These are phyloP conservation scores for Psilocybe cubensis DNA, from an alignment of 768 basidiomycete genomes.

Conservation along the genomic window DNA sequence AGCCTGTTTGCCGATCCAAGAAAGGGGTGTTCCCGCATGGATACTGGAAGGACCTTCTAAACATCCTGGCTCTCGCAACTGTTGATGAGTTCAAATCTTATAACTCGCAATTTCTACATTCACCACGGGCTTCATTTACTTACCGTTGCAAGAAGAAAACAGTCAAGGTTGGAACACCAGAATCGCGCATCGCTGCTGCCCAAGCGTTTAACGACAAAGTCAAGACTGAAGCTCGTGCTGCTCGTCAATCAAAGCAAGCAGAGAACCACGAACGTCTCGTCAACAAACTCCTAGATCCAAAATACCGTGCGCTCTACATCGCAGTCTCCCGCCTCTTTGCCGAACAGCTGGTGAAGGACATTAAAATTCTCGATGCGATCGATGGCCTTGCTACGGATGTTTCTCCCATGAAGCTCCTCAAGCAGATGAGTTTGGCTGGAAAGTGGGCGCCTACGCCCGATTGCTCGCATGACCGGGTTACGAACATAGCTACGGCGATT, in stretches of 20 bases:
- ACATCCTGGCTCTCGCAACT: constrained; percentile 65
- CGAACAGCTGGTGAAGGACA: constrained; percentile 51
- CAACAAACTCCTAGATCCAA: constrained; percentile 46
- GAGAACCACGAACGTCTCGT: constrained; percentile 39
- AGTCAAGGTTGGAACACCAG: constrained; percentile 17
- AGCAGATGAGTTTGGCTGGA: constrained; percentile 55
- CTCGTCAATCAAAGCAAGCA: constrained; percentile 24
- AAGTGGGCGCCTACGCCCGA: constrained; percentile 75
- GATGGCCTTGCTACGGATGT: constrained; percentile 33
- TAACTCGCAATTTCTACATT: constrained; percentile 33
- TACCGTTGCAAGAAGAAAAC: constrained; percentile 3
- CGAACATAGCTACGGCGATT: constrained; percentile 69
- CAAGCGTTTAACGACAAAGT: constrained; percentile 12
- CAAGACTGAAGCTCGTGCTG: constrained; percentile 26
- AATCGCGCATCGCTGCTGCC: constrained; percentile 25
- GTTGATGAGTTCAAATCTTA: constrained; percentile 47
- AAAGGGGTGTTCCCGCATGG: constrained; percentile 50
- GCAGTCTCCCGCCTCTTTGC: constrained; percentile 65
- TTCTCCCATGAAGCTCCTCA: constrained; percentile 34
- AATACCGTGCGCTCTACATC: constrained; percentile 66
- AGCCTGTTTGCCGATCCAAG: constrained; percentile 46
- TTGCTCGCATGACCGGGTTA: constrained; percentile 61
- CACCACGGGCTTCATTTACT: constrained; percentile 15
- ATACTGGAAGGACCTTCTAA: constrained; percentile 78
- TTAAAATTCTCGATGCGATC: constrained; percentile 40